Conservation (phyloP, 345 rosid species). For the Abelmoschus esculentus region DNA sequence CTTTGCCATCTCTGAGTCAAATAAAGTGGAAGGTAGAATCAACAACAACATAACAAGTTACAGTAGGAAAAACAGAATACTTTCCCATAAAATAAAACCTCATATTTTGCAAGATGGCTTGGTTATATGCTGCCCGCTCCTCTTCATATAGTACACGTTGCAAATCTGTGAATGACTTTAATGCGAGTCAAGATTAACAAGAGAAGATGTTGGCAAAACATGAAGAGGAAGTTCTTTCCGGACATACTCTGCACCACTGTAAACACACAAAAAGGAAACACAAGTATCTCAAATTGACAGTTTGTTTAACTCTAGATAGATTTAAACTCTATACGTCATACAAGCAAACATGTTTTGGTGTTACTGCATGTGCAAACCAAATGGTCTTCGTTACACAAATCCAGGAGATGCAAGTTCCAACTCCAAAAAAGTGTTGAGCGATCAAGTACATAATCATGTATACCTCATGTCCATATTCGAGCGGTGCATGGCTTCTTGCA, state of each 20-base stretch:
- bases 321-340: neutral
- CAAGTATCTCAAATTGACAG: conserved; percentile 17
- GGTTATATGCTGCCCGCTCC: conserved; percentile 76
- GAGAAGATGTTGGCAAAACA: conserved; percentile 64
- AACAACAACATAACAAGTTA: neutral
- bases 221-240: conserved; percentile 86
- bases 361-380: neutral
- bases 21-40: conserved; percentile 17
- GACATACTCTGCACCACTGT: conserved; percentile 75
- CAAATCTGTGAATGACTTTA: conserved; percentile 71
- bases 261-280: conserved; percentile 19
- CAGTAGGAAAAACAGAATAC: conserved; percentile 1
- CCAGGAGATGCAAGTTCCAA: neutral
- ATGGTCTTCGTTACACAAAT: neutral
- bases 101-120: conserved; percentile 61
- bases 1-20: conserved; percentile 58
- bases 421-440: conserved; percentile 3
- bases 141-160: conserved; percentile 84
- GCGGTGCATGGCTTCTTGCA: conserved; percentile 97
- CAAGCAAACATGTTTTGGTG: neutral
- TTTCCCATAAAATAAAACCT: conserved; percentile 34
- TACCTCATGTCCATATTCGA: conserved; percentile 94
- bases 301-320: neutral
- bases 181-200: conserved; percentile 67
- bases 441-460: conserved; percentile 25